These are phyloP conservation scores for Acorus calamus DNA, from an alignment of 106 monocot species.

Conservation along the genomic window DNA sequence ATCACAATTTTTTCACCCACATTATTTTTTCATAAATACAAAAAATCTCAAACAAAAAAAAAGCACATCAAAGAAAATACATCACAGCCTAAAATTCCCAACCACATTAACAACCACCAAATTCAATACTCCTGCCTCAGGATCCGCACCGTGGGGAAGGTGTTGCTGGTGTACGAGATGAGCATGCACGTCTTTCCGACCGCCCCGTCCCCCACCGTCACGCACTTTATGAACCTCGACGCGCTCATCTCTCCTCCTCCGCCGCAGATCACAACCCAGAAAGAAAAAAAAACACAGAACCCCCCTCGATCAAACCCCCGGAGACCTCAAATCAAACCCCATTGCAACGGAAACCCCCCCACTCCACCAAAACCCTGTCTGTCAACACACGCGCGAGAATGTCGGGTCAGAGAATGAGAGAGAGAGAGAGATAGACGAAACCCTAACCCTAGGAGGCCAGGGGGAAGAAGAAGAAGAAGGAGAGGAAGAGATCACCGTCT, in stretches of 20 bases:
- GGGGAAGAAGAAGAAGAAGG: neutral
- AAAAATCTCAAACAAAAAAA: no score
- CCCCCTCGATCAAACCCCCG: conserved; percentile 1
- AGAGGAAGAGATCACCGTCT: neutral
- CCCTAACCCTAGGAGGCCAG: neutral
- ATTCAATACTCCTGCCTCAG: no score
- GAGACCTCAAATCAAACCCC: neutral
- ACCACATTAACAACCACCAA: no score
- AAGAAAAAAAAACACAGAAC: neutral
- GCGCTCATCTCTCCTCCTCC: conserved; percentile 38
- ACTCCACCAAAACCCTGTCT: neutral
- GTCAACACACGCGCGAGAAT: no score
- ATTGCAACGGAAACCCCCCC: neutral
- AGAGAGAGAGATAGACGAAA: neutral
- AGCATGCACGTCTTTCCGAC: conserved; percentile 75
- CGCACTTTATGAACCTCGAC: conserved; percentile 63
- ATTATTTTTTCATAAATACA: no score
- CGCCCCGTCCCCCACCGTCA: conserved; percentile 60
- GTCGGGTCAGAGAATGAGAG: neutral
- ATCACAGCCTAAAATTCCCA: no score
- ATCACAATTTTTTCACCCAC: no score
- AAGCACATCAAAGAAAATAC: no score
- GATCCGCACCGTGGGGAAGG: conserved; percentile 40
- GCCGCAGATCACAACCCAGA: neutral
- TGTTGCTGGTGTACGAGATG: conserved; percentile 65